Conservation (phyloP, 495 filamentous ascomycete species). For the Podospora conica region DNA sequence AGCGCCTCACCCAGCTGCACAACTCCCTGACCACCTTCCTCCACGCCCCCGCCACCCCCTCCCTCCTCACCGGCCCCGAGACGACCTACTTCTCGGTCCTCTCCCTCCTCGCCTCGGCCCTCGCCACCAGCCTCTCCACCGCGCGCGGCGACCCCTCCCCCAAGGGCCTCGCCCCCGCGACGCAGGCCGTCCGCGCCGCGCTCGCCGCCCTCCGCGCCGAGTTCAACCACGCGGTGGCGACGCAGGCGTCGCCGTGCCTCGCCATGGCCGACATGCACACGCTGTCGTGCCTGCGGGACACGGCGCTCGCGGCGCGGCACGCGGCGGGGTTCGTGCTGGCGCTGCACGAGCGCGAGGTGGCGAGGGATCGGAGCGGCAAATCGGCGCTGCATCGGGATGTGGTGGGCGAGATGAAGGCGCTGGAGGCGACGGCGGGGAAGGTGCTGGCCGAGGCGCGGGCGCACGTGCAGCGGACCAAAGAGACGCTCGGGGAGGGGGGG, state of each 20-base stretch:
- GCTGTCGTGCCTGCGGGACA: conserved; percentile 33
- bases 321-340: conserved; percentile 27
- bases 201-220: conserved; percentile 21
- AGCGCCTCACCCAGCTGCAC: conserved; percentile 24
- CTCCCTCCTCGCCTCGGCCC: conserved; percentile 21
- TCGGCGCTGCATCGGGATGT: conserved; percentile 31
- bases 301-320: conserved; percentile 31
- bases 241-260: not conserved
- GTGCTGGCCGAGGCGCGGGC: conserved; percentile 28
- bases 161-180: conserved; percentile 8
- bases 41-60: conserved; percentile 10
- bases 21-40: conserved; percentile 30
- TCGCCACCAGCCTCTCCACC: conserved; percentile 23
- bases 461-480: conserved; percentile 29
- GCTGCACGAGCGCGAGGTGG: conserved; percentile 32
- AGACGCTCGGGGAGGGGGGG: conserved; percentile 28
- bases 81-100: conserved; percentile 23
- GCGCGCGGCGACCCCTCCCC: conserved; percentile 16
- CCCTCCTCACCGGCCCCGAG: conserved; percentile 22
- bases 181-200: conserved; percentile 12
- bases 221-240: not conserved
- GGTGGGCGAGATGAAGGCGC: conserved; percentile 31
- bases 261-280: conserved; percentile 19
- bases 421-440: conserved; percentile 24
- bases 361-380: conserved; percentile 33